Evolutionary conservation across 768 basidiomycete species (phyloP).

Genomic region (Lepiota venenata): DNA sequence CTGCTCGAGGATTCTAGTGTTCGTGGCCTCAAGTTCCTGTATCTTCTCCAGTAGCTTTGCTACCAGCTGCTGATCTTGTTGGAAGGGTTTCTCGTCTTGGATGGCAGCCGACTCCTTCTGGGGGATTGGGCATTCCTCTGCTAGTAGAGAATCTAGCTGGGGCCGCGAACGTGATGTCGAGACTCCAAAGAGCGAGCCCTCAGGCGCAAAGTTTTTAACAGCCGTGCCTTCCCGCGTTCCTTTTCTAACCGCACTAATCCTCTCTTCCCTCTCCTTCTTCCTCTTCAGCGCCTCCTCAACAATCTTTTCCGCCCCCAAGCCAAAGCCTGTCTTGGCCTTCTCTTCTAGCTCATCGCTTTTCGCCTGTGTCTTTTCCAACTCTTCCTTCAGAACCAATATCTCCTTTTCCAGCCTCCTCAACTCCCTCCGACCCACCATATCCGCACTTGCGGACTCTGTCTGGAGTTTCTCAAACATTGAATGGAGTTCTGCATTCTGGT

Average conservation of each 20-base stretch:
- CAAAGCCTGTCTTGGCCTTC: constrained; percentile 45
- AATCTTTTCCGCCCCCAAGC: constrained; percentile 37
- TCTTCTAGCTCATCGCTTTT: constrained; percentile 71
- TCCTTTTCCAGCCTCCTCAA: constrained; percentile 77
- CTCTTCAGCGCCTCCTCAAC: constrained; percentile 41
- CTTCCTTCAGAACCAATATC: constrained; percentile 68
- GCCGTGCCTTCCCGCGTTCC: constrained; percentile 27
- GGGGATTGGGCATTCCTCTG: constrained; percentile 6
- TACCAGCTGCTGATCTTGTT: constrained; percentile 55
- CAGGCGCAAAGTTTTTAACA: constrained; percentile 61
- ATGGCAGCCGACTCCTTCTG: not conserved
- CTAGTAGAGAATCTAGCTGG: constrained; percentile 14
- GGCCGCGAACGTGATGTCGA: not conserved
- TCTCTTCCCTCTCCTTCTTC: constrained; percentile 51
- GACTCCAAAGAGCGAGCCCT: constrained; percentile 37
- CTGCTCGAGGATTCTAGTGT: constrained; percentile 59
- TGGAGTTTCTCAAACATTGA: constrained; percentile 75
- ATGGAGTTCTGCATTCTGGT: constrained; percentile 82
- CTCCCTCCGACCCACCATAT: constrained; percentile 64
- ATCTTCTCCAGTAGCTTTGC: constrained; percentile 72
- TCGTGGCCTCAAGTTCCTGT: constrained; percentile 72
- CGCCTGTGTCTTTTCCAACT: constrained; percentile 73
- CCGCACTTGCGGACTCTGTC: constrained; percentile 60
- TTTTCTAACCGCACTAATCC: constrained; percentile 49
- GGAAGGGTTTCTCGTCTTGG: constrained; percentile 23